A percentile compares a stretch with the other conserved stretches of the same genome.
These are phyloP conservation scores for Dictyostelium purpureum DNA, from an alignment of 78 protist genomes.

Conservation along the genomic window DNA sequence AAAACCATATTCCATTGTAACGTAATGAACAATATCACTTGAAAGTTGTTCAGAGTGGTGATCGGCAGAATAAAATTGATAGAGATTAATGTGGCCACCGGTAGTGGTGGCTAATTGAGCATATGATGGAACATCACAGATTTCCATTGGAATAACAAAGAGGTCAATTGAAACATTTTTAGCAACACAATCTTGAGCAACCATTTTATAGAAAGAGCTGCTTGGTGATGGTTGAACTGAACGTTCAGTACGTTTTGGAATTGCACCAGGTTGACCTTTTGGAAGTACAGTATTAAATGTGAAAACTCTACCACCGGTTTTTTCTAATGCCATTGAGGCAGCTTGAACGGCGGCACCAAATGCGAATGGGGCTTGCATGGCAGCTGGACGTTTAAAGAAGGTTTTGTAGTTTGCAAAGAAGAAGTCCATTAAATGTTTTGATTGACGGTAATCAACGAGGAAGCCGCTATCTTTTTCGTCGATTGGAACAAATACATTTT, in stretches of 20 bases:
- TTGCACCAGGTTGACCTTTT: slow-evolving; percentile 49
- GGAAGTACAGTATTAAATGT: slow-evolving; percentile 29
- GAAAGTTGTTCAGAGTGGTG: slow-evolving; percentile 27
- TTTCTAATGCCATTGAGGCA: slow-evolving; percentile 50
- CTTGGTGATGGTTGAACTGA: slow-evolving; percentile 9
- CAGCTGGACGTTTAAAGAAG: slow-evolving; percentile 32
- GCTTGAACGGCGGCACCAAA: slow-evolving; percentile 78
- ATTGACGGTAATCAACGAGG: slow-evolving; percentile 57
- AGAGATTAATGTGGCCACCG: slow-evolving; percentile 58
- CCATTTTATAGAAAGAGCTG: slow-evolving; percentile 38
- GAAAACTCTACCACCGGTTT: slow-evolving; percentile 66
- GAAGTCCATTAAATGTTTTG: slow-evolving; percentile 39
- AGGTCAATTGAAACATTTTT: slow-evolving; percentile 17
- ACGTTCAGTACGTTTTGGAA: slow-evolving; percentile 37
- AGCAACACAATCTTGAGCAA: slow-evolving; percentile 25
- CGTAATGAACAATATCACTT: slow-evolving; percentile 36
- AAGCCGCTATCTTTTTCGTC: slow-evolving; percentile 13
- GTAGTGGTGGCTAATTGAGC: slow-evolving; percentile 33
- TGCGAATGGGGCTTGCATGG: slow-evolving; percentile 5
- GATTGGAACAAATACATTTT: slow-evolving; percentile 74
- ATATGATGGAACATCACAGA: slow-evolving; percentile 38
- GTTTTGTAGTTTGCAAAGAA: slow-evolving; percentile 42
- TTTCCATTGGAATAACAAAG: slow-evolving; percentile 33
- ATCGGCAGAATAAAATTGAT: not conserved
- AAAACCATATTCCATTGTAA: slow-evolving; percentile 40